A percentile compares a stretch with the other conserved stretches of the same genome.
These are phyloP conservation scores for Daldinia grandis DNA, from an alignment of 495 filamentous ascomycete species.

Conservation along the genomic window DNA sequence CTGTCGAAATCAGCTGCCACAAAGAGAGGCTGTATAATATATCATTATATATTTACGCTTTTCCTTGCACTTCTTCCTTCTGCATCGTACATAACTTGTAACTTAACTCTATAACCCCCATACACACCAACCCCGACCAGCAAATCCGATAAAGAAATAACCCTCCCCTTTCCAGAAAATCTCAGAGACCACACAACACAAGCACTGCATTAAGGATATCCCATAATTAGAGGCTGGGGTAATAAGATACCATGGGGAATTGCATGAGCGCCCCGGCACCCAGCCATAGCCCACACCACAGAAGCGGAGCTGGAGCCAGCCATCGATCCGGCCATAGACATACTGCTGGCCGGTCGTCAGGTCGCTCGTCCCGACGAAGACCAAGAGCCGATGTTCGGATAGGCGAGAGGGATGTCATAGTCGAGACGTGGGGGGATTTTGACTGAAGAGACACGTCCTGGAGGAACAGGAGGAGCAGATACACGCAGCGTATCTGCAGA, in stretches of 20 bases:
- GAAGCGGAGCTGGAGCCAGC: not conserved
- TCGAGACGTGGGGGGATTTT: not conserved
- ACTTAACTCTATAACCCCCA: not conserved
- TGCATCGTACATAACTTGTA: not conserved
- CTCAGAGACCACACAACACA: not conserved
- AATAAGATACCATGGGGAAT: not conserved
- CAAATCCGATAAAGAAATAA: not conserved
- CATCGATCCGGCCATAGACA: not conserved
- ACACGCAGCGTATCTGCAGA: not conserved
- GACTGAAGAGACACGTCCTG: not conserved
- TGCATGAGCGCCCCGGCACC: not conserved
- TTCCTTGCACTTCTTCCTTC: not conserved
- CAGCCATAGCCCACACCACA: not conserved
- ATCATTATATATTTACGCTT: not conserved
- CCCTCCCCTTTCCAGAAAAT: not conserved
- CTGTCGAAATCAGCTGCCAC: not conserved
- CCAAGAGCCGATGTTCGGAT: not conserved
- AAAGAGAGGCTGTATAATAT: not conserved
- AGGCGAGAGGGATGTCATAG: not conserved
- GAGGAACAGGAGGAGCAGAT: not conserved
- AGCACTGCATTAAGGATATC: not conserved
- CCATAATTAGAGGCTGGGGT: not conserved
- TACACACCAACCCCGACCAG: not conserved
- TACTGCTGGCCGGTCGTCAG: not conserved
- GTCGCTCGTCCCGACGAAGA: not conserved